A percentile compares a stretch with the other conserved stretches of the same genome.
These are phyloP conservation scores for Umbilicus rupestris DNA, from an alignment of 164 flowering plant species.

Conservation along the genomic window DNA sequence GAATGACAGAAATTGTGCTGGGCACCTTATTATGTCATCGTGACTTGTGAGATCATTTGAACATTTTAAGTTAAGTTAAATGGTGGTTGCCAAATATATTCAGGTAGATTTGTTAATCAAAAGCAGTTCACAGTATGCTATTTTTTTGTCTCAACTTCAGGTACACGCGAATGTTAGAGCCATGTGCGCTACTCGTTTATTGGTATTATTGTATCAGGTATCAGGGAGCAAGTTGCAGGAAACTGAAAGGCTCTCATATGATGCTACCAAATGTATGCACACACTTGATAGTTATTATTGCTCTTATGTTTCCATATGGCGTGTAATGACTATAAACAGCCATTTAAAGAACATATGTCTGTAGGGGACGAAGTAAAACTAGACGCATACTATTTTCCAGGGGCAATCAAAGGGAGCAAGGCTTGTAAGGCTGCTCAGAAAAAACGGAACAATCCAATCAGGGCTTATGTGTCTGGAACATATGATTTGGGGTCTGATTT, in stretches of 20 bases:
- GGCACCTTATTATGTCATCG: too few species aligned
- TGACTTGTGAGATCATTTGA: too few species aligned
- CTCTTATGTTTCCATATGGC: conserved; percentile 10
- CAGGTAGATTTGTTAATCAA: background rate
- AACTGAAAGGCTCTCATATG: conserved; percentile 56
- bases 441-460: conserved; percentile 39
- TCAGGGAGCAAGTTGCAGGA: conserved; percentile 42
- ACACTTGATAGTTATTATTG: conserved; percentile 1
- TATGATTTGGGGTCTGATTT: conserved; percentile 43
- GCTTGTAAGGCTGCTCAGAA: conserved; percentile 44
- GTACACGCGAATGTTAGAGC: background rate
- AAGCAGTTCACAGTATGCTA: background rate
- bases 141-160: background rate
- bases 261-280: conserved; percentile 56
- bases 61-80: too few species aligned
- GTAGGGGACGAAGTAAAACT: conserved; percentile 79
- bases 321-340: conserved; percentile 21
- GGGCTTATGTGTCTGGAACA: conserved; percentile 34
- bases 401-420: conserved; percentile 43
- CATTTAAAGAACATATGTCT: conserved; percentile 40
- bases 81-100: too few species aligned
- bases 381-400: conserved; percentile 41
- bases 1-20: too few species aligned
- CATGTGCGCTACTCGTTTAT: background rate
- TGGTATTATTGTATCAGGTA: conserved; percentile 34